Conservation (phyloP, 306 rosid species). For the Citrullus colocynthis region DNA sequence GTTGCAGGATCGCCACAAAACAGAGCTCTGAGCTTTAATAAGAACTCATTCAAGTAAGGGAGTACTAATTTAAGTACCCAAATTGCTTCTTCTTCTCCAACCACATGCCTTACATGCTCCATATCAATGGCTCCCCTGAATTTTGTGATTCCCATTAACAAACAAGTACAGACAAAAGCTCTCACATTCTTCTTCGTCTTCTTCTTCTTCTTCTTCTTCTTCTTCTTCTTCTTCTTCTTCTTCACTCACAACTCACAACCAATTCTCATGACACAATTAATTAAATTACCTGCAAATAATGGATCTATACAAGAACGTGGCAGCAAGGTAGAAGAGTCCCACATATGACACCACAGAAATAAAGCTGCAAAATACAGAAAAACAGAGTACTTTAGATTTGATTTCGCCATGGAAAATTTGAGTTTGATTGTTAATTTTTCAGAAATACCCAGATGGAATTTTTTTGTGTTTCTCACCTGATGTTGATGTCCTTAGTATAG, state of each 20-base stretch:
- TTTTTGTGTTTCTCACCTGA: constrained; percentile 35
- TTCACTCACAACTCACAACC: background rate
- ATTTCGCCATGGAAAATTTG: background rate
- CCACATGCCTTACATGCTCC: constrained; percentile 35
- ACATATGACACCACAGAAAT: constrained; percentile 69
- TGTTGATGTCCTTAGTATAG: constrained; percentile 56
- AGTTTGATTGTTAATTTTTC: background rate
- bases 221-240: background rate
- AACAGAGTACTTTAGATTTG: background rate
- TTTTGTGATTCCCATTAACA: background rate
- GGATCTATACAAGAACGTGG: constrained; percentile 66
- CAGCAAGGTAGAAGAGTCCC: constrained; percentile 67
- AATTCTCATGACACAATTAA: background rate
- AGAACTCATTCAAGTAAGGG: constrained; percentile 73
- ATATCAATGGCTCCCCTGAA: constrained; percentile 44
- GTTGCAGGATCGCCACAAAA: constrained; percentile 90
- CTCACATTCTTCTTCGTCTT: constrained; percentile 4
- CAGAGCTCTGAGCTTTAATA: constrained; percentile 62
- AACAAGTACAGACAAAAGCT: background rate
- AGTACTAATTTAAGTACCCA: constrained; percentile 63
- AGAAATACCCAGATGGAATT: background rate
- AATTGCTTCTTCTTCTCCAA: constrained; percentile 81
- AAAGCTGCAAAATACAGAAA: constrained; percentile 34
- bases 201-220: constrained; percentile 1
- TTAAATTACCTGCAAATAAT: constrained; percentile 53